Base-by-base conservation (phyloP, 768 basidiomycete species). In the Naganishia vishniacii region DNA sequence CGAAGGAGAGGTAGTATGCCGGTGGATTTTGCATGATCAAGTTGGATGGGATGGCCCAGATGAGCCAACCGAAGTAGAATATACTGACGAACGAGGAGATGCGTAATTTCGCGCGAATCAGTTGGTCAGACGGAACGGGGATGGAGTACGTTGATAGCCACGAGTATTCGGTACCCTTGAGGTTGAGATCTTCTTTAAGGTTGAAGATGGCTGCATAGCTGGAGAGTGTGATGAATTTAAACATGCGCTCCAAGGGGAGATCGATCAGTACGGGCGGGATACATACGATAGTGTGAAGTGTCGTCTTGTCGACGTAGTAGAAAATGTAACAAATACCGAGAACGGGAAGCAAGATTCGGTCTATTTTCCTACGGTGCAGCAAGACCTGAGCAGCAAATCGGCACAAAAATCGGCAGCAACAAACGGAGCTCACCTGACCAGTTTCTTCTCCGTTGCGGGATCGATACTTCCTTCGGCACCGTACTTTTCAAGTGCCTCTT, bases 21-120 rank as follows among this genome's bases (percentile, higher is more conserved):
- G 78, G 72, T 28, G 72, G 77, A 34, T 74, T 70, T 61, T 80
- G 80, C 75, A 81, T 78, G 48, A 80, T 66, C 37, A 81, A 29
- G 62, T 81, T 81, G 11, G 79, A 78, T 0, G 80, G 80, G 25
- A 81, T 72, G 0, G 80, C 80, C 80, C 80, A 76, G 3, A 67
- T 74, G 4, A 80, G 59, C 79, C 80, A 81, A 15, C 80, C 75
- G 66, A 73, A 80, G 70, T 80, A 80, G 68, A 79, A 79, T 56
- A 79, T 68, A 67, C 72, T 75, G 44, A 4, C 40, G 42, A 34
- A 16, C 37, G 25, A 59, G 58, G 5, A 25, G 25, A 31, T 9
- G 7, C 29, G 31, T n/a, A 18, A n/a, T 12, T 26, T 25, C 11
- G 75, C 67, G 71, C 73, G 73, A 59, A 61, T 74, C n/a, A n/a